These are phyloP conservation scores for Leccinum solheimii DNA, from an alignment of 1,284 basidiomycete genomes.

Conservation along the genomic window DNA sequence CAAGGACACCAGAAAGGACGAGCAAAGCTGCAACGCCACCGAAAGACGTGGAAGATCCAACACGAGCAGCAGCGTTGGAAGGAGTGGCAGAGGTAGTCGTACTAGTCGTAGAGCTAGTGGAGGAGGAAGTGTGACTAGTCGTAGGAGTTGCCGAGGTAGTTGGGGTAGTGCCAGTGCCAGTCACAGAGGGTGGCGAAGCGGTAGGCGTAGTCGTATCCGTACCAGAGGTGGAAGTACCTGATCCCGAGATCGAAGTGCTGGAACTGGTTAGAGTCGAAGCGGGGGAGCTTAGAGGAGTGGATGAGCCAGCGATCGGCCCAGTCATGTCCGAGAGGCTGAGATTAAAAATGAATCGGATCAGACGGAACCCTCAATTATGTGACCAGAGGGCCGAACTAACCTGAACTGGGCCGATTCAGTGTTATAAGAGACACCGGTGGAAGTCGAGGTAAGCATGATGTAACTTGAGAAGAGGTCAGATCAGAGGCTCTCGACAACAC, in stretches of 20 bases:
- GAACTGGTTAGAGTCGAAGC: constrained; percentile 3
- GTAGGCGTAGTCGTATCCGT: neutral
- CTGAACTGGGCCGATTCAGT: constrained; percentile 58
- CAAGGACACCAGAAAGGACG: constrained; percentile 23
- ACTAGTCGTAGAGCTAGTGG: constrained; percentile 6
- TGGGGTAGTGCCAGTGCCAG: constrained; percentile 4
- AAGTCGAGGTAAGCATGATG: constrained; percentile 53
- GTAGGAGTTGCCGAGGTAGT: neutral
- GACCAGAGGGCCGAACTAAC: constrained; percentile 35
- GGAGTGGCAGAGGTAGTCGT: constrained; percentile 16
- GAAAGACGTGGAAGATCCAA: constrained; percentile 24
- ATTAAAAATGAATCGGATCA: constrained; percentile 12
- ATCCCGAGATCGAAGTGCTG: neutral
- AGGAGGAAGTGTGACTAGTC: constrained; percentile 1
- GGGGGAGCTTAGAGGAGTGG: constrained; percentile 42
- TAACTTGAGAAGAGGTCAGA: constrained; percentile 38
- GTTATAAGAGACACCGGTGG: constrained; percentile 34
- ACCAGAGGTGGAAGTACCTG: constrained; percentile 10
- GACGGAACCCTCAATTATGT: neutral
- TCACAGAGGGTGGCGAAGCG: neutral
- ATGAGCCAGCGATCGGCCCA: constrained; percentile 43
- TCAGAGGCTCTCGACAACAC: neutral
- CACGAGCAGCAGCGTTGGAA: constrained; percentile 22
- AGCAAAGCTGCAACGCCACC: constrained; percentile 23
- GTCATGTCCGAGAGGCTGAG: constrained; percentile 56